Conservation (phyloP, 257 asterid genomes). For the Agastache rugosa region DNA sequence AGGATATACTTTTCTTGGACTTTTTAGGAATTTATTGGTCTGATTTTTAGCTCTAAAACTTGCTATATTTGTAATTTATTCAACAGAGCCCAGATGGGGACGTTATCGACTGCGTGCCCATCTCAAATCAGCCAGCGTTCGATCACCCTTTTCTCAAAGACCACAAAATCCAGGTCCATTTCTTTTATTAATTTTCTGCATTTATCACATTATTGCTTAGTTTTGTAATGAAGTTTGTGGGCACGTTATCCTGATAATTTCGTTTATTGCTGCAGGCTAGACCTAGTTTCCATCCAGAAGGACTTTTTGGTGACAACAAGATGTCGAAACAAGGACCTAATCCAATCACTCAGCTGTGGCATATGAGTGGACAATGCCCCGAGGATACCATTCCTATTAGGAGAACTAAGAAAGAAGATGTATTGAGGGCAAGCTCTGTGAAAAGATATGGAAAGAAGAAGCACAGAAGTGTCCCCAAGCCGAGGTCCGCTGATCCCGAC, state of each 20-base stretch:
- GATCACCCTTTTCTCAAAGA: constrained; percentile 85
- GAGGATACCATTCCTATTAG: constrained; percentile 72
- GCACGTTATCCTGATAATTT: constrained; percentile 11
- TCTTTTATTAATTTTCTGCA: constrained; percentile 16
- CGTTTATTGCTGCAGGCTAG: constrained; percentile 46
- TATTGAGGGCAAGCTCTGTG: constrained; percentile 74
- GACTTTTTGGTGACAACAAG: constrained; percentile 58
- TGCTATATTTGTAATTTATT: constrained; percentile 33
- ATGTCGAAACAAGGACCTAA: constrained; percentile 45
- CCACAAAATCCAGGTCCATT: constrained; percentile 74
- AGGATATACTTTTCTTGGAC: neutral
- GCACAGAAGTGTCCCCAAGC: constrained; percentile 59
- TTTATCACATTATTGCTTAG: neutral
- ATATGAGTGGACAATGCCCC: constrained; percentile 68
- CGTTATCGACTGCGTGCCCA: constrained; percentile 71
- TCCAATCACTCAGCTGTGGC: constrained; percentile 73
- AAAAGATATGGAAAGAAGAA: constrained; percentile 68
- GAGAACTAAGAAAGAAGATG: constrained; percentile 74
- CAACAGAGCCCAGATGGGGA: constrained; percentile 83
- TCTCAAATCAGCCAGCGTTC: constrained; percentile 75
- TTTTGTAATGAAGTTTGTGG: neutral
- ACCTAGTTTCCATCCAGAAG: constrained; percentile 74
- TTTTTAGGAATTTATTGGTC: neutral
- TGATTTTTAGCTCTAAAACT: neutral
- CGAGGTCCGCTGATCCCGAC: constrained; percentile 73